Evolutionary conservation across 2,329 filamentous ascomycete genomes (phyloP), one percentile per base, ranked within the genome.

Genomic region (Sporothrix protearum): DNA sequence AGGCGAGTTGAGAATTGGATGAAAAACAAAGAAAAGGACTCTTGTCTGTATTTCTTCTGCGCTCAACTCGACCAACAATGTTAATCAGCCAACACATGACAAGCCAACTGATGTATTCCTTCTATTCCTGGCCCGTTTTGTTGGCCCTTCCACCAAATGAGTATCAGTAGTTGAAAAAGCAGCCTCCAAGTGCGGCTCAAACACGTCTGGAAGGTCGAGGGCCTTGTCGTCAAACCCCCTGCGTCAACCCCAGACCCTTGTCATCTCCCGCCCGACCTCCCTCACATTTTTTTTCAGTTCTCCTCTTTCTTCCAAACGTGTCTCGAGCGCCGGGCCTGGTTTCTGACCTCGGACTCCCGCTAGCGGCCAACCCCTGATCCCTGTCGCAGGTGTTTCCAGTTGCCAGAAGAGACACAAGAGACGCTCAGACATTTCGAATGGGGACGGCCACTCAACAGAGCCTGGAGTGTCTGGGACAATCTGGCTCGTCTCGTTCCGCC

Each of bases 271-370:
- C 36, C 57, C 57, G 33, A n/a, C 19, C 57, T 36, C 33, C 9
- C 36, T 9, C 22, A 22, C 36, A 7, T 42, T 42, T n/a, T 22
- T n/a, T 39, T n/a, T 63, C 49, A 28, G 49, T 33, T 36, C 33
- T 16, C n/a, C 45, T n/a, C 25, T 36, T 49, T n/a, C 19, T 47
- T n/a, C 28, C 30, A 59, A 59, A 47, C 53, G 70, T 70, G 72
- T 73, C 70, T 73, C 69, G 72, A 68, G 64, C 67, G 59, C 36
- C 39, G 51, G 59, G 55, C 70, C 72, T 68, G 67, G 72, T 73
- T 72, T 64, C 49, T 57, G 39, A 45, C 53, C 64, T 67, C 66
- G 59, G 67, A 71, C 69, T 61, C 66, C 72, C 69, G 72, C 69
- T 70, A 63, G 42, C 39, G n/a, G 33, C 36, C 36, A 42, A 57